These are phyloP conservation scores for Eucommia ulmoides DNA, from an alignment of 257 asterid genomes.

Conservation along the genomic window DNA sequence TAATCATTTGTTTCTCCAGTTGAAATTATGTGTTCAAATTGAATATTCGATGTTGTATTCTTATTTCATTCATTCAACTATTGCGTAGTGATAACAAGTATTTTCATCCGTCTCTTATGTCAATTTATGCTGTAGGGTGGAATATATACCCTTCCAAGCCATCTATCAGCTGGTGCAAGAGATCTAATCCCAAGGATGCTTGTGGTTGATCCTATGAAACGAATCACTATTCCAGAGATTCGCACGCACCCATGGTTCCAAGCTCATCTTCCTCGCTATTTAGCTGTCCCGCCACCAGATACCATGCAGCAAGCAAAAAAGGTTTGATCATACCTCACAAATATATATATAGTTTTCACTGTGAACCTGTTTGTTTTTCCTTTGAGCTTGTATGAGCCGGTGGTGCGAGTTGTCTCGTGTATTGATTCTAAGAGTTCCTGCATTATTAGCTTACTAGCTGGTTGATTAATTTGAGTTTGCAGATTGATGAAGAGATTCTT, in stretches of 20 bases:
- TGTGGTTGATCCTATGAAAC: conserved; percentile 83
- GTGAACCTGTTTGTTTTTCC: not conserved
- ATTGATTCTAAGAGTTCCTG: no score
- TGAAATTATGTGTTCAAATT: no score
- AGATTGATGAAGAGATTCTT: conserved; percentile 92
- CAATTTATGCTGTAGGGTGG: conserved; percentile 51
- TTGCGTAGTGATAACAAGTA: not conserved
- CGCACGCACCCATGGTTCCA: conserved; percentile 87
- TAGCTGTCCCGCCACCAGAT: conserved; percentile 91
- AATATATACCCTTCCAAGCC: conserved; percentile 90
- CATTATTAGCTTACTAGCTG: no score
- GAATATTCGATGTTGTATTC: not conserved
- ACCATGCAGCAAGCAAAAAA: conserved; percentile 80
- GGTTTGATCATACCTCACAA: no score
- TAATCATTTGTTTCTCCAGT: no score
- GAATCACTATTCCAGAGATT: conserved; percentile 84
- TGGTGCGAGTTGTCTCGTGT: not conserved
- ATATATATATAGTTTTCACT: not conserved
- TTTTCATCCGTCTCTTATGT: conserved; percentile 9
- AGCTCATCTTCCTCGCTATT: conserved; percentile 82
- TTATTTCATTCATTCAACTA: not conserved
- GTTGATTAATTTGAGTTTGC: conserved; percentile 13
- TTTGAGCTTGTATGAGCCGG: not conserved
- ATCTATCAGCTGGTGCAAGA: conserved; percentile 80
- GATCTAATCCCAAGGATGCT: conserved; percentile 93